Conservation (phyloP, 169 alveolate species). For the Plasmodium gallinaceum region DNA sequence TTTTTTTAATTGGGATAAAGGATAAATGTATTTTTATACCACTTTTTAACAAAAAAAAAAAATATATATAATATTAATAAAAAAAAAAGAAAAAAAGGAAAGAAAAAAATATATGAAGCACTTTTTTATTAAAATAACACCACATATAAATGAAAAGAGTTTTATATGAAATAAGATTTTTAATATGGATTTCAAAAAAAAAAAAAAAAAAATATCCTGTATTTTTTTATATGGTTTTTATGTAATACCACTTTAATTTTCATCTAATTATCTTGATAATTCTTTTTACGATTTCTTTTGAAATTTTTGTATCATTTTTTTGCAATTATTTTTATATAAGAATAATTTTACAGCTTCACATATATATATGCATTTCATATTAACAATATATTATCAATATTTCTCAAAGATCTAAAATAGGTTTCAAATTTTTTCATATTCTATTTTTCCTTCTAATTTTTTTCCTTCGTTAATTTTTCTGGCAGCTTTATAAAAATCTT, state of each 20-base stretch:
- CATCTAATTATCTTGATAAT: neutral
- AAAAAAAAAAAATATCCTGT: too few relatives aligned
- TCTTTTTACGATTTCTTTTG: neutral
- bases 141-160: constrained; percentile 6
- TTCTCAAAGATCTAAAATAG: too few relatives aligned
- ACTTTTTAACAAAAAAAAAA: too few relatives aligned
- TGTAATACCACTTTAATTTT: neutral
- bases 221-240: neutral
- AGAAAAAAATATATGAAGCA: too few relatives aligned
- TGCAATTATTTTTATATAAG: neutral
- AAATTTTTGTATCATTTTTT: neutral
- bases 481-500: constrained; percentile 98
- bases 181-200: too few relatives aligned
- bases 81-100: too few relatives aligned
- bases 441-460: constrained; percentile 96
- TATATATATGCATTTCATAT: too few relatives aligned
- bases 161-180: neutral
- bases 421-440: constrained; percentile 90
- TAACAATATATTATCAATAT: too few relatives aligned
- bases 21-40: too few relatives aligned
- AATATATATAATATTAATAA: too few relatives aligned
- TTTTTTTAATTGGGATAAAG: too few relatives aligned
- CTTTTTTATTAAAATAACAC: too few relatives aligned
- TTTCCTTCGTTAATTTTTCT: constrained; percentile 96
- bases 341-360: neutral